These are phyloP conservation scores for Hibiscus syriacus DNA, from an alignment of 345 rosid species.

Conservation along the genomic window DNA sequence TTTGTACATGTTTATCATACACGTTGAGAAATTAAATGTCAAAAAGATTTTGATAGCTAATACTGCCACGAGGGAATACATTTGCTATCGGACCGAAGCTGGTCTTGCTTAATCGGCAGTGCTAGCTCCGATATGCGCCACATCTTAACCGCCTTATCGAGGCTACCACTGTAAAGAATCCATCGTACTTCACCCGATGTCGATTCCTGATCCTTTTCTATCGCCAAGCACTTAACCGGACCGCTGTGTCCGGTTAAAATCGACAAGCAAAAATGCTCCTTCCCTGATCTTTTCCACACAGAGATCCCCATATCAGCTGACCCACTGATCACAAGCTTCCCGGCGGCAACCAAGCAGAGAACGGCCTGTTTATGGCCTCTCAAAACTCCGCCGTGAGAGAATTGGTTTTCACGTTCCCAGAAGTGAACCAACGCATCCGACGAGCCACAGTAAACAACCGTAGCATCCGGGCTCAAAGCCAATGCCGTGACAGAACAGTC, in stretches of 20 bases:
- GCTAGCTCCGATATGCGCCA: constrained; percentile 76
- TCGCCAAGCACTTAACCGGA: constrained; percentile 90
- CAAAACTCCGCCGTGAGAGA: constrained; percentile 58
- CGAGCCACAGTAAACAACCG: constrained; percentile 65
- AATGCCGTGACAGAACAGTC: constrained; percentile 76
- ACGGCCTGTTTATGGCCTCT: constrained; percentile 75
- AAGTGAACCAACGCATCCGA: constrained; percentile 80
- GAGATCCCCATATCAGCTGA: constrained; percentile 81
- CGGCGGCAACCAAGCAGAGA: constrained; percentile 61
- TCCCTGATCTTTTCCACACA: constrained; percentile 62
- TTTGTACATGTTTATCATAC: no score
- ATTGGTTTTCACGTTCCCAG: constrained; percentile 56
- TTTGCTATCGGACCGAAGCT: constrained; percentile 6
- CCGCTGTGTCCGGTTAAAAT: constrained; percentile 65
- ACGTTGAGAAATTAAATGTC: no score
- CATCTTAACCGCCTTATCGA: constrained; percentile 85
- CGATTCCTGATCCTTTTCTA: constrained; percentile 52
- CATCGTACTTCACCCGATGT: constrained; percentile 40
- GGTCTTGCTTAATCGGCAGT: constrained; percentile 23
- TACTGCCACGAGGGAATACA: constrained; percentile 26
- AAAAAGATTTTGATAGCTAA: constrained; percentile 2
- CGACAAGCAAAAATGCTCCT: constrained; percentile 52
- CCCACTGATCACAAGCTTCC: constrained; percentile 68
- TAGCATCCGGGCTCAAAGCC: constrained; percentile 45
- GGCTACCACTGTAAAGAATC: constrained; percentile 88